Percentiles rank a stretch among this genome's conserved stretches.
These are phyloP conservation scores for Xylaria sp. DNA, from an alignment of 2,329 filamentous ascomycete genomes.

Conservation along the genomic window DNA sequence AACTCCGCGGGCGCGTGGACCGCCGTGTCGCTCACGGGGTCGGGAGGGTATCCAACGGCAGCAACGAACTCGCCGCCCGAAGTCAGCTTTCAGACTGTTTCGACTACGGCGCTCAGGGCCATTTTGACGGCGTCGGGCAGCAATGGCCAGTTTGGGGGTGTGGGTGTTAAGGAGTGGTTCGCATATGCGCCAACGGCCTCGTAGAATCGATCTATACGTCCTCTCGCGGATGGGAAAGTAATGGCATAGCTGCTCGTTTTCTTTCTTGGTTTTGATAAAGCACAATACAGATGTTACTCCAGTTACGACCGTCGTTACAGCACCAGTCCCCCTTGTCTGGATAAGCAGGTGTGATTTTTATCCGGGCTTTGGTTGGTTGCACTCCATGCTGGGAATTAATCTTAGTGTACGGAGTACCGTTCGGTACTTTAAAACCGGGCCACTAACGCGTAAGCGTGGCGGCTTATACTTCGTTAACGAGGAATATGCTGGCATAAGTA, in stretches of 20 bases:
- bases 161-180: slow-evolving; percentile 46
- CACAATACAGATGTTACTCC: not conserved
- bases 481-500: not conserved
- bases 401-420: not conserved
- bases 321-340: not conserved
- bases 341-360: not conserved
- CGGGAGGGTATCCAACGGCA: slow-evolving; percentile 42
- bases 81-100: slow-evolving; percentile 44
- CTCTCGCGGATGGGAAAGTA: not conserved
- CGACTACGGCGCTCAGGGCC: slow-evolving; percentile 44
- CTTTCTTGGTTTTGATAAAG: not conserved
- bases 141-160: slow-evolving; percentile 38
- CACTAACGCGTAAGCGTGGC: slow-evolving; percentile 8
- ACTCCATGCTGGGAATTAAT: slow-evolving; percentile 15
- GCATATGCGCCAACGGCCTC: slow-evolving; percentile 38
- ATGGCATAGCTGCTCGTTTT: not conserved
- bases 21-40: slow-evolving; percentile 40
- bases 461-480: not conserved
- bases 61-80: slow-evolving; percentile 45
- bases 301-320: not conserved
- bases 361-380: slow-evolving; percentile 2
- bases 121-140: slow-evolving; percentile 42
- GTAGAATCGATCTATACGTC: not conserved
- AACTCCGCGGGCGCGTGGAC: slow-evolving; percentile 39
- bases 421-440: no score